Base-by-base conservation (phyloP, 257 asterid species). In the Jacaranda mimosifolia region DNA sequence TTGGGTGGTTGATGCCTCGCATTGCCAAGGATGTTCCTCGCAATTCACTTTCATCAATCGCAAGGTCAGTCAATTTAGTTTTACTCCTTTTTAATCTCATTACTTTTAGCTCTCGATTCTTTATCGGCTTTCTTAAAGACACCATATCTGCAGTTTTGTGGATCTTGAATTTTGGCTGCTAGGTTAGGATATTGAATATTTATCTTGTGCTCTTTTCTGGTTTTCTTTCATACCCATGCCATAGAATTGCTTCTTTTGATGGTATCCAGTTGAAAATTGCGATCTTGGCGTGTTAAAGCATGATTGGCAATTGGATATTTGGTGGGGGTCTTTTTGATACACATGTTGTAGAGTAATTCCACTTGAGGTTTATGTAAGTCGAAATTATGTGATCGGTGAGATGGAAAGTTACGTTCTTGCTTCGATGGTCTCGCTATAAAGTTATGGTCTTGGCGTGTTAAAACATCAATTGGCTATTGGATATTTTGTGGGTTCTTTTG, bases 11-110 rank as follows among this genome's bases (percentile, higher is more conserved):
- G 98, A 96, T 72, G 96, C 97, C 81, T 88, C 98, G 7, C 92
- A 93, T 83, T 96, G 99, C 87, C 99, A 96, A 85, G 94, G 91
- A 88, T 96, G 99, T 84, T 90, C 98, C 72, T 84, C 97, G 1
- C 97, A 90, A 85, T 96, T 96, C 88, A 90, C 98, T 79, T 91
- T 96, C 90, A 86, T 96, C 86, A 96, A 96, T 89, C 98, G 99
- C 84, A 96, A 93, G 98, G 99, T 96, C 49, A 10, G 78, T 85
- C 60, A 7, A 46, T 18, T 39, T 35, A 19, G 70, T 19, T 40
- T 52, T 40, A 48, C 43, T 39, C 58, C 42, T 21, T 58, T 62
- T 32, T 39, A 9, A 39, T 78, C 66, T 62, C 17, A 15, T 70
- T 19, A 15, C 36, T 72, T 71, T 74, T 40, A 55, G 76, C 63